These are phyloP conservation scores for Camellia sinensis DNA, from an alignment of 148 eudicot species.

Conservation along the genomic window DNA sequence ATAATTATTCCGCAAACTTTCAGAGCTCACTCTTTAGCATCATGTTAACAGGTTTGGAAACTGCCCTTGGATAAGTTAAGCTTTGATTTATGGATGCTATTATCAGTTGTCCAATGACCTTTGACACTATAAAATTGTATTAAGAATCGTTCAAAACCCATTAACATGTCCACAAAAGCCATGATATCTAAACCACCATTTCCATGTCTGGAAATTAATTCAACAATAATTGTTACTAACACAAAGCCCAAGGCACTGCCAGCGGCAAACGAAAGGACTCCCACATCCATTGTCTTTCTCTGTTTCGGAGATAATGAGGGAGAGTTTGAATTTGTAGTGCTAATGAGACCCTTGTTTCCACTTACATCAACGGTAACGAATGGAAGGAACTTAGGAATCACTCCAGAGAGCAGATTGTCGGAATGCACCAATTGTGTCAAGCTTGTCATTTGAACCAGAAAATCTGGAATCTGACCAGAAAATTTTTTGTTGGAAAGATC, in stretches of 20 bases:
- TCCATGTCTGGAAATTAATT: too few relatives aligned
- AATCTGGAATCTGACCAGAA: conserved; percentile 53
- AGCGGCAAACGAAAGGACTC: conserved; percentile 33
- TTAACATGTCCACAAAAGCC: not conserved
- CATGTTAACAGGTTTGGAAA: conserved; percentile 37
- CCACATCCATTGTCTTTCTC: conserved; percentile 15
- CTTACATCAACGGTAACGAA: conserved; percentile 24
- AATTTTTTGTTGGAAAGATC: conserved; percentile 77
- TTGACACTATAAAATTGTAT: not conserved
- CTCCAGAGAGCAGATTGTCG: conserved; percentile 61
- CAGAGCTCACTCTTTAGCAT: conserved; percentile 44
- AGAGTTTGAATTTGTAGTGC: not conserved
- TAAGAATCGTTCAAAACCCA: not conserved
- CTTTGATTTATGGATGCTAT: conserved; percentile 15
- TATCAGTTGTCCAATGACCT: not conserved
- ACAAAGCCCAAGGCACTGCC: too few relatives aligned
- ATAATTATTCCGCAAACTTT: too few relatives aligned
- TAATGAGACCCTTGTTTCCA: conserved; percentile 40
- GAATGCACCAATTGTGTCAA: conserved; percentile 46
- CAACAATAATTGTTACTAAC: too few relatives aligned
- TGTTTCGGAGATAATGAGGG: conserved; percentile 2
- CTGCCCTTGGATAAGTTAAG: conserved; percentile 59
- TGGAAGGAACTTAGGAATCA: conserved; percentile 35
- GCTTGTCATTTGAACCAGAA: conserved; percentile 25
- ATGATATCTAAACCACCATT: too few relatives aligned